These are phyloP conservation scores for Pholiota microspora DNA, from an alignment of 768 basidiomycete genomes.

Conservation along the genomic window DNA sequence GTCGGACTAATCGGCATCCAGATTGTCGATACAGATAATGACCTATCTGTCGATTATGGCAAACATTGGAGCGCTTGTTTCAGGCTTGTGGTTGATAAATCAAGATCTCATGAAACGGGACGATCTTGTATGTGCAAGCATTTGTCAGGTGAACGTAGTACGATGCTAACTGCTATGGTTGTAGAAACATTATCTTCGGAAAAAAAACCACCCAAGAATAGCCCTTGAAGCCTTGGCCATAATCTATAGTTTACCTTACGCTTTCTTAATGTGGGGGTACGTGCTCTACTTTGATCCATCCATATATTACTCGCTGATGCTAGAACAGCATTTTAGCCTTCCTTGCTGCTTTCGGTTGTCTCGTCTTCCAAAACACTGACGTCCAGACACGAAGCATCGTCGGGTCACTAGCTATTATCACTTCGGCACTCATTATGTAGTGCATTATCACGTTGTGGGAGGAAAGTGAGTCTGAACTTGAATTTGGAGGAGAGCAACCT, in stretches of 20 bases:
- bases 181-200: conserved; percentile 28
- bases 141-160: neutral
- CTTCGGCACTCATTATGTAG: conserved; percentile 35
- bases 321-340: conserved; percentile 20
- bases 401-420: neutral
- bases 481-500: neutral
- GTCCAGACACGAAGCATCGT: conserved; percentile 10
- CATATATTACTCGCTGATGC: neutral
- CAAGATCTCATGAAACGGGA: conserved; percentile 41
- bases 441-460: conserved; percentile 45
- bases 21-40: conserved; percentile 43
- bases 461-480: conserved; percentile 2
- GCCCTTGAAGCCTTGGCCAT: conserved; percentile 32
- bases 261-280: conserved; percentile 32
- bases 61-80: conserved; percentile 47
- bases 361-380: conserved; percentile 17
- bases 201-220: conserved; percentile 19
- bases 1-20: conserved; percentile 60
- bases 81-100: conserved; percentile 45
- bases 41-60: conserved; percentile 49
- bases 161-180: neutral
- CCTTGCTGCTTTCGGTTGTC: conserved; percentile 17
- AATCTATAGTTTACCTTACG: conserved; percentile 28
- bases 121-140: conserved; percentile 17
- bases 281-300: conserved; percentile 6